Evolutionary conservation across 495 filamentous ascomycete genomes (phyloP).

Genomic region (Saxophila tyrrhenica): DNA sequence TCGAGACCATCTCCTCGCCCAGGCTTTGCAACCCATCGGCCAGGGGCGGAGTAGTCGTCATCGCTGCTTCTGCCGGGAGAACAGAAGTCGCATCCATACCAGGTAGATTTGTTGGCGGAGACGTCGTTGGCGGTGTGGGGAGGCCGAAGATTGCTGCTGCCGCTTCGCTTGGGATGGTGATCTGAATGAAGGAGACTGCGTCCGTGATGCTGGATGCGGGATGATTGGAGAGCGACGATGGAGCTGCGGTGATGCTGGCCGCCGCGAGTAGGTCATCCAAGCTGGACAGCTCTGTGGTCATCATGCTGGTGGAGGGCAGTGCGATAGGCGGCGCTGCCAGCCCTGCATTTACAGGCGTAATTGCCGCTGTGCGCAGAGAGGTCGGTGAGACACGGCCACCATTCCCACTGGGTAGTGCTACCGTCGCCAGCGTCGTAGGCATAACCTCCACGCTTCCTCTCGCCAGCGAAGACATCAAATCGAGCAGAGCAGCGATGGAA

Average conservation of each 20-base stretch:
- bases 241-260: not conserved
- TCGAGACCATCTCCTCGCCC: not conserved
- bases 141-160: not conserved
- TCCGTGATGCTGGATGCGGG: not conserved
- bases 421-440: not conserved
- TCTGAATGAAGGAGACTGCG: not conserved
- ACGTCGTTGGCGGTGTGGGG: not conserved
- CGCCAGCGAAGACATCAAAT: not conserved
- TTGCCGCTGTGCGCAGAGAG: not conserved
- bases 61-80: too few relatives aligned
- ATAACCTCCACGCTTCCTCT: not conserved
- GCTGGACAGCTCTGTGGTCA: too few relatives aligned
- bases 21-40: not conserved
- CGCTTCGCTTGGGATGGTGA: not conserved
- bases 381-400: not conserved
- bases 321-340: too few relatives aligned
- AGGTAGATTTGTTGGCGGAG: not conserved
- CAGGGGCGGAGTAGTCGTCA: not conserved
- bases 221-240: not conserved
- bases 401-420: not conserved
- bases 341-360: not conserved
- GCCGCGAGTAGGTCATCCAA: too few relatives aligned
- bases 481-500: not conserved
- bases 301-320: too few relatives aligned
- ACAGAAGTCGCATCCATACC: not conserved